These are phyloP conservation scores for Beta macrorhiza DNA, from an alignment of 179 eudicot genomes.

Conservation along the genomic window DNA sequence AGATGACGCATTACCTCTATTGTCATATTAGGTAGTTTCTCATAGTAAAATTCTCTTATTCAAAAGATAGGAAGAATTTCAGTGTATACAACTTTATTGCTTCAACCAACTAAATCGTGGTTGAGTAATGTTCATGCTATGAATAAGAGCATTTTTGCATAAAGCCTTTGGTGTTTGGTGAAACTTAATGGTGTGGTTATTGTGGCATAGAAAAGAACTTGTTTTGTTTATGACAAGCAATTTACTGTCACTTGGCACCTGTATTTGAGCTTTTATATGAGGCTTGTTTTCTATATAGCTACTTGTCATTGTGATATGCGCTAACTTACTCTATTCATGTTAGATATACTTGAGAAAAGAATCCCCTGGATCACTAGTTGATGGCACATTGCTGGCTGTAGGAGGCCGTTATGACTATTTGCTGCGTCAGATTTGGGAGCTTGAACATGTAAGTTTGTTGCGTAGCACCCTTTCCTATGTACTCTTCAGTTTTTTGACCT, in stretches of 20 bases:
- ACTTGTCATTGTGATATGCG: neutral
- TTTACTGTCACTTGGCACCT: neutral
- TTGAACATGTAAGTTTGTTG: slow-evolving; percentile 54
- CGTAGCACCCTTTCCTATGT: neutral
- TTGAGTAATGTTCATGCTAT: too few relatives aligned
- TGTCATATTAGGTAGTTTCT: too few relatives aligned
- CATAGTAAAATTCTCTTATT: too few relatives aligned
- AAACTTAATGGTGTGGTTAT: too few relatives aligned
- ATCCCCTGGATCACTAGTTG: slow-evolving; percentile 60
- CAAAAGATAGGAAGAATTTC: too few relatives aligned
- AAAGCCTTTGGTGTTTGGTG: too few relatives aligned
- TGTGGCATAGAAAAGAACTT: too few relatives aligned
- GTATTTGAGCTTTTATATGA: neutral
- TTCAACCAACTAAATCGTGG: too few relatives aligned
- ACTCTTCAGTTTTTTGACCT: neutral
- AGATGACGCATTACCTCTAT: too few relatives aligned
- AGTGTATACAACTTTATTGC: too few relatives aligned
- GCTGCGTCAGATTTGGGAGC: slow-evolving; percentile 57
- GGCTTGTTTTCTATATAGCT: neutral
- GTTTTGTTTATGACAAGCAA: neutral
- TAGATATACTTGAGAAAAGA: slow-evolving; percentile 78
- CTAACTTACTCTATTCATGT: slow-evolving; percentile 8
- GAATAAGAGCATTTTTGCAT: too few relatives aligned
- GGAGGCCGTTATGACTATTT: slow-evolving; percentile 96
- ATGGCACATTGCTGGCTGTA: slow-evolving; percentile 81